Conservation (phyloP, 2,329 filamentous ascomycete genomes). For the Colletotrichum ledebouriae region DNA sequence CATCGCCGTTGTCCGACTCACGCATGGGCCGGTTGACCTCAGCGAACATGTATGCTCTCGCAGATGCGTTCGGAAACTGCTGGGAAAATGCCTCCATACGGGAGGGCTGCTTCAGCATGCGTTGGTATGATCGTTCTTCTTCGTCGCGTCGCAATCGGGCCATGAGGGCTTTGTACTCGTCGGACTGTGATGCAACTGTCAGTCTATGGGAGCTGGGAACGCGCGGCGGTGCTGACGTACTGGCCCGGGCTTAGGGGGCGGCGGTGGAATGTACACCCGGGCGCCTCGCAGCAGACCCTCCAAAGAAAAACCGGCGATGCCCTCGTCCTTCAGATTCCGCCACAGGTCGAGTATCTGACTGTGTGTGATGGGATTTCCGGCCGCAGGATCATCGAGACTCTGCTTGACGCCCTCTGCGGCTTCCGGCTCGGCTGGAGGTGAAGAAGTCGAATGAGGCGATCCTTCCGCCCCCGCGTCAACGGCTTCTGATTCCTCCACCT, state of each 20-base stretch:
- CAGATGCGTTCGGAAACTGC: constrained; percentile 66
- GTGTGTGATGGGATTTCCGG: constrained; percentile 80
- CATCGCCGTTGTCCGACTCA: constrained; percentile 65
- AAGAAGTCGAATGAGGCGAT: background rate
- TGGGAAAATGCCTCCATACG: constrained; percentile 70
- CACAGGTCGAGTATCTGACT: constrained; percentile 75
- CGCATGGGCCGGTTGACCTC: constrained; percentile 64
- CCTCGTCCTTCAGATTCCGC: constrained; percentile 59
- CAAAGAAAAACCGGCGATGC: constrained; percentile 62
- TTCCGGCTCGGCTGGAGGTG: background rate
- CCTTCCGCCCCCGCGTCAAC: background rate
- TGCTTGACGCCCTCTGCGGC: constrained; percentile 55
- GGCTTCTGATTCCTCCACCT: constrained; percentile 39
- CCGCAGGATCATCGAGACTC: constrained; percentile 60
- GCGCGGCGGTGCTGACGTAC: constrained; percentile 61
- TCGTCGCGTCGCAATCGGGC: constrained; percentile 84
- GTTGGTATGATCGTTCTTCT: constrained; percentile 85
- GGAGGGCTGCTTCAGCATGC: constrained; percentile 76
- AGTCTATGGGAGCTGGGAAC: constrained; percentile 1
- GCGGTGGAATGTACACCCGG: constrained; percentile 81
- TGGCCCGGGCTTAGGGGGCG: constrained; percentile 81
- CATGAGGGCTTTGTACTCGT: constrained; percentile 91
- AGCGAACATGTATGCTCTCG: constrained; percentile 66
- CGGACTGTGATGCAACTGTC: constrained; percentile 65
- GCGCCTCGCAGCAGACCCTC: constrained; percentile 80